Percentiles rank a stretch among this genome's conserved stretches.
These are phyloP conservation scores for Fusarium sp. DNA, from an alignment of 2,329 filamentous ascomycete species.

Conservation along the genomic window DNA sequence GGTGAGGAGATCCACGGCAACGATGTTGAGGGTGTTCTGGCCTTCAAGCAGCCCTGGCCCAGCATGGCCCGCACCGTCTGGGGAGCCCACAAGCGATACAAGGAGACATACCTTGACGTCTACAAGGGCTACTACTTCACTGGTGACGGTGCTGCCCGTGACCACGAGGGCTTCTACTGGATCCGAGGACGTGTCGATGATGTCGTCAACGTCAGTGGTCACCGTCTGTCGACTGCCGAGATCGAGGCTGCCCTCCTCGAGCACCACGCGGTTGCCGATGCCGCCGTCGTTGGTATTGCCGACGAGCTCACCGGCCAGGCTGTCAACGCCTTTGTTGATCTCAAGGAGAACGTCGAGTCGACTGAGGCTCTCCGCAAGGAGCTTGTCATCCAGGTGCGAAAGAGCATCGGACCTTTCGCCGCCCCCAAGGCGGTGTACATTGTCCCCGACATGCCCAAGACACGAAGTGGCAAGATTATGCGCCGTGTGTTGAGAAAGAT, in stretches of 20 bases:
- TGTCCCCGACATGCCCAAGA: constrained; percentile 96
- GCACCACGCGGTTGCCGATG: constrained; percentile 89
- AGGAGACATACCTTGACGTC: constrained; percentile 98
- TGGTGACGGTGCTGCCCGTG: constrained; percentile 92
- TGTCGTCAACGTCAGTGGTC: constrained; percentile 97
- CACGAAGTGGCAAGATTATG: constrained; percentile 99
- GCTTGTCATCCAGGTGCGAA: constrained; percentile 92
- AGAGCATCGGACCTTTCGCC: constrained; percentile 97
- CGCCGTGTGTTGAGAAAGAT: constrained; percentile 97
- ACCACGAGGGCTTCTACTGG: constrained; percentile 99
- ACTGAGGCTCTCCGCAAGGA: constrained; percentile 91
- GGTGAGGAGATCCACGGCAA: constrained; percentile 95
- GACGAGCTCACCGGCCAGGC: constrained; percentile 98
- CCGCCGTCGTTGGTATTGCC: constrained; percentile 91
- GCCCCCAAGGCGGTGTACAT: constrained; percentile 94
- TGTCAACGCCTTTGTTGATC: constrained; percentile 94
- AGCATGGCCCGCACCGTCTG: constrained; percentile 99
- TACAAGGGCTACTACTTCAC: constrained; percentile 99
- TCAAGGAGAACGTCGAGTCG: constrained; percentile 86
- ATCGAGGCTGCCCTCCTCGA: constrained; percentile 98
- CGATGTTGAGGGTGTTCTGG: constrained; percentile 95
- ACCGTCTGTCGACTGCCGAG: constrained; percentile 95
- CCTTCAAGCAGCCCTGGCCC: constrained; percentile 98
- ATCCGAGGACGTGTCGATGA: constrained; percentile 98
- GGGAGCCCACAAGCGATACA: constrained; percentile 97